Percentiles rank a stretch among this genome's conserved stretches.
These are phyloP conservation scores for Cryptococcus maquisensis DNA, from an alignment of 1,284 basidiomycete genomes.

Conservation along the genomic window DNA sequence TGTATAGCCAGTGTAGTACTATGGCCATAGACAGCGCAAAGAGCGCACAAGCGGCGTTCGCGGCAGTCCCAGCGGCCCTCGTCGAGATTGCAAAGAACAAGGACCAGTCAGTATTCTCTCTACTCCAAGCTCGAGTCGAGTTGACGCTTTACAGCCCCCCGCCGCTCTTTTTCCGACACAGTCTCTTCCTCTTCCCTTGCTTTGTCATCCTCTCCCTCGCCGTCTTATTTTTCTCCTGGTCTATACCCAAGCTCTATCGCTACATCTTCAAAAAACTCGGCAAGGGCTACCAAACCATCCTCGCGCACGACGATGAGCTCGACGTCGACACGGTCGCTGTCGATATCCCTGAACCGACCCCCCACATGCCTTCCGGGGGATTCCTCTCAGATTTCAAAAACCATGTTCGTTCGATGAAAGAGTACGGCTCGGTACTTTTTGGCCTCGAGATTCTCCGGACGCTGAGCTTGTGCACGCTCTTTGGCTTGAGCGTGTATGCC, in stretches of 20 bases:
- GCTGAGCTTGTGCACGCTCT: slow-evolving; percentile 32
- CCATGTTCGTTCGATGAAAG: slow-evolving; percentile 35
- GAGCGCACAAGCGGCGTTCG: slow-evolving; percentile 10
- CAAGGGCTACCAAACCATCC: slow-evolving; percentile 28
- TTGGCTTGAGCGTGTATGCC: slow-evolving; percentile 45
- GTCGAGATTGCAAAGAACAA: slow-evolving; percentile 10
- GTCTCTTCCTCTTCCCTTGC: slow-evolving; percentile 42
- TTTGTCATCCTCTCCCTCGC: slow-evolving; percentile 33
- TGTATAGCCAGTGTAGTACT: no score
- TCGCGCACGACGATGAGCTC: slow-evolving; percentile 22
- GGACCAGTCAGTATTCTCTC: slow-evolving; percentile 11
- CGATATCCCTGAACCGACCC: slow-evolving; percentile 13
- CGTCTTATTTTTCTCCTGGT: slow-evolving; percentile 27
- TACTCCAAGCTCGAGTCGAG: neutral
- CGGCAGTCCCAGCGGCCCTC: slow-evolving; percentile 4
- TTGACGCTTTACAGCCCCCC: slow-evolving; percentile 25
- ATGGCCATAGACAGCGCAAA: neutral
- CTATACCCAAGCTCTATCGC: slow-evolving; percentile 27
- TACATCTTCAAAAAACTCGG: slow-evolving; percentile 2
- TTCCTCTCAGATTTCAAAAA: slow-evolving; percentile 39
- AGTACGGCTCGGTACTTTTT: slow-evolving; percentile 41
- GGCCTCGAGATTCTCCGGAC: slow-evolving; percentile 40
- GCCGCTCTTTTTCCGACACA: slow-evolving; percentile 34
- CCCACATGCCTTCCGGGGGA: slow-evolving; percentile 41
- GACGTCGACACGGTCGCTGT: slow-evolving; percentile 17